Evolutionary conservation across 805 yeast genomes (phyloP), one percentile per base, ranked within the genome.

Genomic region (Clavispora asparagi): DNA sequence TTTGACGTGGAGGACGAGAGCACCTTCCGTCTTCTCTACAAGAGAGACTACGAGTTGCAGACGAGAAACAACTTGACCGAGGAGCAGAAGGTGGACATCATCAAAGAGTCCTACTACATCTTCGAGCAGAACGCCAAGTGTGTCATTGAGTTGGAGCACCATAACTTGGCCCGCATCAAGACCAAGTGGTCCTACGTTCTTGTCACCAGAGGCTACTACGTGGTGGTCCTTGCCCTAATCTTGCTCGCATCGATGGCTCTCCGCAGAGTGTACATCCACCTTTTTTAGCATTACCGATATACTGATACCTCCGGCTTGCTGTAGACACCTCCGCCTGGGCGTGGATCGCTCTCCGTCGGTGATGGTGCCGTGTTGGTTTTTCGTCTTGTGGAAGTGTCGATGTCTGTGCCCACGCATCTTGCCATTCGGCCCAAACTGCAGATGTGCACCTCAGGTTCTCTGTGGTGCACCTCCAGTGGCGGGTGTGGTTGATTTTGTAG

Each of bases 41-140:
- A 87, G 68, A 75, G 85, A 54, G 86, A 84, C 54, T 87, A 83
- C 64, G 95, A 87, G 67, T 68, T 87, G 46, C 80, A 79, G 40
- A 87, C 96, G 5, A 77, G 95, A 59, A 77, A 81, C 53, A 69
- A 67, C n/a, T 71, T 87, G 50, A 74, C 84, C 2, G 95, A 87
- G 64, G 68, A 67, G 35, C 86, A 87, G 65, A 88, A 87, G 67
- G 62, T 70, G 46, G 86, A 83, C 45, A 76, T 87, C 51, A 81
- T 87, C 40, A 77, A 78, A 30, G 92, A 86, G 59, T 71, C 90
- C 9, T 71, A 76, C 57, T 79, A 74, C 51, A 81, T 87, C 40
- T 88, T 85, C 61, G 70, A 71, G 46, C 79, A 82, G 68, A 83
- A 83, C 63, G 75, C 76, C 39, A 68, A 62, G 16, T 78, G 87